Evolutionary conservation across 306 rosid species (phyloP).

Genomic region (Rosa persica): DNA sequence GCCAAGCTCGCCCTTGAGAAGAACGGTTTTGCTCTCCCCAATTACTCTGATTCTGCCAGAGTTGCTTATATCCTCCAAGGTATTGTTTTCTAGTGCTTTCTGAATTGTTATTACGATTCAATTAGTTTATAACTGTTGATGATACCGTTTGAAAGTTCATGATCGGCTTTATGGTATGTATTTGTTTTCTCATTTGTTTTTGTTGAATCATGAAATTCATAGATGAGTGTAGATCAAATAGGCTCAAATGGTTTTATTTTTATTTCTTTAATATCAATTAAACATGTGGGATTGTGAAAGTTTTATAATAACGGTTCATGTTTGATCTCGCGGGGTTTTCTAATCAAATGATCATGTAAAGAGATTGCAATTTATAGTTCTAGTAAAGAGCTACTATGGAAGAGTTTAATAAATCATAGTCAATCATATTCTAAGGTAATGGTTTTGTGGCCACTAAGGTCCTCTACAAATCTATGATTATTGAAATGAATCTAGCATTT

Average conservation of each 20-base stretch:
- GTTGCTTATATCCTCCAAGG: slow-evolving; percentile 88
- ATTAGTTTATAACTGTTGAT: background rate
- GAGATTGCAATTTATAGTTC: background rate
- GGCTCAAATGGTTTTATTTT: background rate
- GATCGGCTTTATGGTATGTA: background rate
- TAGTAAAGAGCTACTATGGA: background rate
- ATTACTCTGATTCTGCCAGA: slow-evolving; percentile 68
- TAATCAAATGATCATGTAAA: background rate
- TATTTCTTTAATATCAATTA: background rate
- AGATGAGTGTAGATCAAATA: background rate
- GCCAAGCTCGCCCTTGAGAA: slow-evolving; percentile 63
- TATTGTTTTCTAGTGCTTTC: slow-evolving; percentile 1
- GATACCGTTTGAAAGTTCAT: background rate
- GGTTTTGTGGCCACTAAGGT: background rate
- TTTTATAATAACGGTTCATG: background rate
- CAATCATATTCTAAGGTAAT: background rate
- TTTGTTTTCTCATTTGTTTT: background rate
- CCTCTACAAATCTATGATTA: background rate
- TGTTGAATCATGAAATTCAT: slow-evolving; percentile 1
- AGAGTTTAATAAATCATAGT: background rate
- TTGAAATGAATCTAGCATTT: background rate
- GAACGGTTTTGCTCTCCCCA: slow-evolving; percentile 73
- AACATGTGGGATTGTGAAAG: background rate
- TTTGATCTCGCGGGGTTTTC: background rate
- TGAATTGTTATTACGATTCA: no score